phyloP scores from a whole-genome alignment of 2,329 filamentous ascomycete species.

The Trematosphaeria pertusa region DNA sequence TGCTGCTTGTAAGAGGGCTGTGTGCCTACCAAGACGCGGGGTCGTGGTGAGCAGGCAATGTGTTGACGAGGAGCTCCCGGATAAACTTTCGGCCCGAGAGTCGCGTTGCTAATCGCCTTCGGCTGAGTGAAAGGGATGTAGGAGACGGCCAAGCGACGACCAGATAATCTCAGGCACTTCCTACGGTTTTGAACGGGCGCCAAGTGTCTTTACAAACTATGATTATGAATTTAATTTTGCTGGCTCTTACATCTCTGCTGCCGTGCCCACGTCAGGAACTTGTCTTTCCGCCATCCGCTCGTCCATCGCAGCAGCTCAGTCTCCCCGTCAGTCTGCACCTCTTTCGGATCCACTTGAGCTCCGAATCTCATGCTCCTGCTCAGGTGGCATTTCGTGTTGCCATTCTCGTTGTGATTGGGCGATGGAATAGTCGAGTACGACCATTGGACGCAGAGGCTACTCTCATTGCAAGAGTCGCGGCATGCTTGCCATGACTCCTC shows the following conservation, averaged over 20 bases:
- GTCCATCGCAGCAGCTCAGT: slow-evolving; percentile 25
- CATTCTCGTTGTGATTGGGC: slow-evolving; percentile 41
- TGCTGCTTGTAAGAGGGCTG: too few relatives aligned
- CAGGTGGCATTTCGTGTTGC: slow-evolving; percentile 40
- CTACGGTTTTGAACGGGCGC: neutral
- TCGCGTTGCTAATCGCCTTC: too few relatives aligned
- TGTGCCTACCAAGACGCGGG: too few relatives aligned
- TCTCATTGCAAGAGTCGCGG: slow-evolving; percentile 32
- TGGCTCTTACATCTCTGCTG: slow-evolving; percentile 37
- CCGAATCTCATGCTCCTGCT: slow-evolving; percentile 42
- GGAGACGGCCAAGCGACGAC: too few relatives aligned
- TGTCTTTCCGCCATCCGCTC: slow-evolving; percentile 41
- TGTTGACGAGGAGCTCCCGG: too few relatives aligned
- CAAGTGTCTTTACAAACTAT: neutral
- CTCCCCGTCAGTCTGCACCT: slow-evolving; percentile 13
- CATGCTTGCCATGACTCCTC: slow-evolving; percentile 40
- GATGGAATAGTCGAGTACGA: slow-evolving; percentile 36
- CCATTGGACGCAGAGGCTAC: slow-evolving; percentile 41
- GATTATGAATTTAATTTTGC: slow-evolving; percentile 16
- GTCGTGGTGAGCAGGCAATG: too few relatives aligned
- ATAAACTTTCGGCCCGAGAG: too few relatives aligned
- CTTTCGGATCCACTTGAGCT: slow-evolving; percentile 17
- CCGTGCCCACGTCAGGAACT: slow-evolving; percentile 34
- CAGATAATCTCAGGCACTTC: neutral
- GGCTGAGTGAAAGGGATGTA: too few relatives aligned